Conservation (phyloP, 225 moss, liverwort and hornwort genomes). For the Pleurozium schreberi region DNA sequence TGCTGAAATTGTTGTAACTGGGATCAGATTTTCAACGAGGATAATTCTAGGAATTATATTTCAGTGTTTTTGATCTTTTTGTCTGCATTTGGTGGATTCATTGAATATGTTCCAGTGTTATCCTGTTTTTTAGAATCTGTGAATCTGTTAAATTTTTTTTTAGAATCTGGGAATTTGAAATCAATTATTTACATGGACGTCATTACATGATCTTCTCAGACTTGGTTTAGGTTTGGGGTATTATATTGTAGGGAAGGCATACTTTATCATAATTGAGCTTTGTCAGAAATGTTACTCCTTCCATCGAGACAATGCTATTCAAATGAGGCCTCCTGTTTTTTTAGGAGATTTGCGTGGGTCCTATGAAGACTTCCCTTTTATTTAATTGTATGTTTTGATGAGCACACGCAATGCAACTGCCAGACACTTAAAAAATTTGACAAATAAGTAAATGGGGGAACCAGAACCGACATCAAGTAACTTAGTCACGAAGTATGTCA, state of each 20-base stretch:
- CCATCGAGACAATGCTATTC: background rate
- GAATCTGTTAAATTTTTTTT: too few relatives aligned
- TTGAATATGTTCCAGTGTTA: background rate
- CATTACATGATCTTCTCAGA: background rate
- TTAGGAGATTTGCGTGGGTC: background rate
- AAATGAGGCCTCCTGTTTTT: background rate
- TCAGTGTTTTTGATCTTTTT: background rate
- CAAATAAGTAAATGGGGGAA: background rate
- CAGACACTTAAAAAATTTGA: background rate
- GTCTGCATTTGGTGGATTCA: background rate
- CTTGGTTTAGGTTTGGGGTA: background rate
- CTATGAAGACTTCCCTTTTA: background rate
- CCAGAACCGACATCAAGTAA: background rate
- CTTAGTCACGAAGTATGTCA: background rate
- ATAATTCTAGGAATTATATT: background rate
- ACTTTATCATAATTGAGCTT: background rate
- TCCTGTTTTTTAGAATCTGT: background rate
- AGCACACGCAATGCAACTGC: background rate
- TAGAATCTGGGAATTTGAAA: too few relatives aligned
- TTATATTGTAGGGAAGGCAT: background rate
- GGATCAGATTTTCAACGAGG: background rate
- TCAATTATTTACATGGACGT: background rate
- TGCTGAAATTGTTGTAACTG: constrained; percentile 35
- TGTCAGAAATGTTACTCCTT: background rate
- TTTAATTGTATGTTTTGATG: background rate